These are phyloP conservation scores for Trichoderma virens DNA, from an alignment of 495 filamentous ascomycete species.

Conservation along the genomic window DNA sequence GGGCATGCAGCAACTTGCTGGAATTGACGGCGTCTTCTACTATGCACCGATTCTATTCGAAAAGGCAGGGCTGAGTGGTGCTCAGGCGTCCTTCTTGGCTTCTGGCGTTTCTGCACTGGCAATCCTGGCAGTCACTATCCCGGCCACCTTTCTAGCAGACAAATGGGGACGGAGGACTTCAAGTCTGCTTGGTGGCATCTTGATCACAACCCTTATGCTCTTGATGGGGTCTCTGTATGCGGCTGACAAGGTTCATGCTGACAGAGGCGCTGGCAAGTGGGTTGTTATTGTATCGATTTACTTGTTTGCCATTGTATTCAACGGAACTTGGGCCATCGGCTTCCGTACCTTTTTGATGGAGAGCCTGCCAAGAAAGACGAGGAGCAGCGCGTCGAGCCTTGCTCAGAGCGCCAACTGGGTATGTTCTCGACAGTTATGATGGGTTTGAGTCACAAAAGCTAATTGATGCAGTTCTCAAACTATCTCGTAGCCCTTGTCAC, in stretches of 20 bases:
- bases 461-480: conserved; percentile 31
- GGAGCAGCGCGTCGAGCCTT: conserved; percentile 44
- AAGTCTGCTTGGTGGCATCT: conserved; percentile 47
- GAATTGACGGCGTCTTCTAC: conserved; percentile 47
- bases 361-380: conserved; percentile 47
- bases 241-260: conserved; percentile 34
- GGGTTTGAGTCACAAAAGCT: background rate
- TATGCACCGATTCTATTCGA: conserved; percentile 45
- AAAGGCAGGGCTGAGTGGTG: conserved; percentile 39
- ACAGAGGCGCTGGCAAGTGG: conserved; percentile 42
- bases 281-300: conserved; percentile 47
- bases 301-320: conserved; percentile 30
- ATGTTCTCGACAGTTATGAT: background rate
- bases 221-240: conserved; percentile 41
- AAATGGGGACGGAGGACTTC: conserved; percentile 53
- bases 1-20: conserved; percentile 41
- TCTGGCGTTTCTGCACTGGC: conserved; percentile 45
- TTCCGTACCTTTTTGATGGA: conserved; percentile 48
- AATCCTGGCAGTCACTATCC: conserved; percentile 41
- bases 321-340: conserved; percentile 43
- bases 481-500: conserved; percentile 59
- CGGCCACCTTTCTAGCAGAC: conserved; percentile 49
- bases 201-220: conserved; percentile 29
- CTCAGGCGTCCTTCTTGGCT: conserved; percentile 41
- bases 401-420: conserved; percentile 46